A percentile compares a stretch with the other conserved stretches of the same genome.
phyloP scores from a whole-genome alignment of 805 yeast species.

The Schwanniomyces sp. region DNA sequence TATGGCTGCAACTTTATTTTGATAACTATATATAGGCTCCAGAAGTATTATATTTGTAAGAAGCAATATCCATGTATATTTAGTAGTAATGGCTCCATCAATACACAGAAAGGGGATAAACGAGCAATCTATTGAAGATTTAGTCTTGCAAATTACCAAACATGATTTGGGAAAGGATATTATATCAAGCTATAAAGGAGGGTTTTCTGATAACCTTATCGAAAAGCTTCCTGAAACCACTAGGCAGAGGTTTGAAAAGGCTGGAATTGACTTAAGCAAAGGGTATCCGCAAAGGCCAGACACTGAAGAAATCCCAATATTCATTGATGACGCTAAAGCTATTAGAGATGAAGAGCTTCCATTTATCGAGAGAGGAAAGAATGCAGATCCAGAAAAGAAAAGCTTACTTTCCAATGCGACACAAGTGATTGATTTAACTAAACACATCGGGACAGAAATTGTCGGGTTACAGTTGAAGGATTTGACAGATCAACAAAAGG shows the following conservation, averaged over 20 bases:
- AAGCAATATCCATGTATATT: background rate
- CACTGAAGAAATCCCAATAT: conserved; percentile 21
- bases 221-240: conserved; percentile 22
- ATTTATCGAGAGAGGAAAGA: conserved; percentile 25
- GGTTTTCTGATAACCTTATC: conserved; percentile 11
- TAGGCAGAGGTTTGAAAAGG: conserved; percentile 21
- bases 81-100: background rate
- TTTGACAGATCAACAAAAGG: conserved; percentile 25
- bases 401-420: conserved; percentile 28
- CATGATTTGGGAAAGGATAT: background rate
- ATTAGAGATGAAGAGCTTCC: conserved; percentile 21
- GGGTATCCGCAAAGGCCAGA: conserved; percentile 27
- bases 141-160: conserved; percentile 1
- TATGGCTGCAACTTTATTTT: background rate
- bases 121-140: conserved; percentile 5
- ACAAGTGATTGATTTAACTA: conserved; percentile 24
- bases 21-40: background rate
- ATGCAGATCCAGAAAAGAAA: conserved; percentile 34
- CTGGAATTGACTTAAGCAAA: conserved; percentile 22
- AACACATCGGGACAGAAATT: conserved; percentile 28
- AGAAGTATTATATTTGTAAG: background rate
- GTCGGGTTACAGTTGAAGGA: conserved; percentile 28
- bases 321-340: conserved; percentile 27
- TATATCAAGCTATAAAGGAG: conserved; percentile 5
- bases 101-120: background rate